Percentiles rank a stretch among this genome's conserved stretches.
These are phyloP conservation scores for Phialophora expanda DNA, from an alignment of 2,329 filamentous ascomycete genomes.

Conservation along the genomic window DNA sequence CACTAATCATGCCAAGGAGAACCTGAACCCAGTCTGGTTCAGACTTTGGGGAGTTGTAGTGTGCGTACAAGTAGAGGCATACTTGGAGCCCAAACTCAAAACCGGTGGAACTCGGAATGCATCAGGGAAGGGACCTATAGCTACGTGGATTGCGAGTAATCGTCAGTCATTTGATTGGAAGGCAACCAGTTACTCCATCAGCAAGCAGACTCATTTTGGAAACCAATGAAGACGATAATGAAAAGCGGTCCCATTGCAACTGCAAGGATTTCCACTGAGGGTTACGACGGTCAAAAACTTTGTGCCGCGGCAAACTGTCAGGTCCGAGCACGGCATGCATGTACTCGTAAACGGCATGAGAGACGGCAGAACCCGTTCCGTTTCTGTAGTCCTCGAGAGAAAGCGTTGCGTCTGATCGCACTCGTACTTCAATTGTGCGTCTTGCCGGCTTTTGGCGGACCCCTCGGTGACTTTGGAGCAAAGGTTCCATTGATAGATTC, in stretches of 20 bases:
- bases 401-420: not conserved
- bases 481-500: constrained; percentile 6
- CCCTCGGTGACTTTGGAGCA: not conserved
- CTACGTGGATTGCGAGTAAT: constrained; percentile 3
- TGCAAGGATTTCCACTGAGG: not conserved
- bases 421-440: not conserved
- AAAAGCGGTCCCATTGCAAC: not conserved
- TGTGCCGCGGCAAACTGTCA: constrained; percentile 16
- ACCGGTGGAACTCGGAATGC: constrained; percentile 14
- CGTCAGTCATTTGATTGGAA: constrained; percentile 7
- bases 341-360: not conserved
- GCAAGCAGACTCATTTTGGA: not conserved
- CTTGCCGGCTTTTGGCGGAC: not conserved
- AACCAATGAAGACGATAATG: constrained; percentile 3
- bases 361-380: not conserved
- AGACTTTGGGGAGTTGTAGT: not conserved
- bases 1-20: not conserved
- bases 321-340: not conserved
- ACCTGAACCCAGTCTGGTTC: not conserved
- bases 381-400: not conserved
- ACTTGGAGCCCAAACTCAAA: constrained; percentile 8
- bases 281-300: constrained; percentile 8
- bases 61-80: not conserved
- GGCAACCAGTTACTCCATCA: not conserved
- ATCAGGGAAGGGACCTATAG: not conserved